Conservation (phyloP, 148 eudicot species). For the Rheum nobile region DNA sequence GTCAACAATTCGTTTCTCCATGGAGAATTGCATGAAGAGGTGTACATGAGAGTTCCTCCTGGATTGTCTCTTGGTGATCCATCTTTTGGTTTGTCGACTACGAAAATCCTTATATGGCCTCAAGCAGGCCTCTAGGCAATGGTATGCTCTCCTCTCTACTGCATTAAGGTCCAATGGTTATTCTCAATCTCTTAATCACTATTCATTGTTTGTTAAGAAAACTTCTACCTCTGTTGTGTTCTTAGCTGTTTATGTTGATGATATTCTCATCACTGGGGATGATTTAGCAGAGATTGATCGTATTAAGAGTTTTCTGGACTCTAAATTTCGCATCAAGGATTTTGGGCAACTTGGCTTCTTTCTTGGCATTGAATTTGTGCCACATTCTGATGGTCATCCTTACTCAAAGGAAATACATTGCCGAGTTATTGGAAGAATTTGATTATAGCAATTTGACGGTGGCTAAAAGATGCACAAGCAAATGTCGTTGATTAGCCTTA, state of each 20-base stretch:
- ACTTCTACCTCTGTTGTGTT: not conserved
- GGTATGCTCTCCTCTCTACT: not conserved
- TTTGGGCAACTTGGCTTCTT: not conserved
- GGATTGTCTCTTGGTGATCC: not conserved
- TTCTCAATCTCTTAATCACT: not conserved
- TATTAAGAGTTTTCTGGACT: not conserved
- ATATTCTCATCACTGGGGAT: not conserved
- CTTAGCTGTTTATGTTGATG: not conserved
- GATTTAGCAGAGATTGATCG: not conserved
- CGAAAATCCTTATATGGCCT: not conserved
- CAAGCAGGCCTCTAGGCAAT: constrained; percentile 10
- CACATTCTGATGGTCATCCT: not conserved
- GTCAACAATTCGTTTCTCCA: constrained; percentile 6
- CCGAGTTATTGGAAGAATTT: not conserved
- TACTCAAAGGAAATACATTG: not conserved
- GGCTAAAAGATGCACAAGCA: no score
- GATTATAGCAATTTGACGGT: no score
- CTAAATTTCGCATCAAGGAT: constrained; percentile 1
- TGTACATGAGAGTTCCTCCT: not conserved
- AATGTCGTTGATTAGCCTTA: no score
- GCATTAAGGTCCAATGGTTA: not conserved
- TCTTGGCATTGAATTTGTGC: not conserved
- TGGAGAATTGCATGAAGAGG: constrained; percentile 5
- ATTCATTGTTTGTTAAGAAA: not conserved
- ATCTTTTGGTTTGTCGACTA: not conserved